phyloP scores from a whole-genome alignment of 1,284 basidiomycete genomes.

The Ustilago hordei region DNA sequence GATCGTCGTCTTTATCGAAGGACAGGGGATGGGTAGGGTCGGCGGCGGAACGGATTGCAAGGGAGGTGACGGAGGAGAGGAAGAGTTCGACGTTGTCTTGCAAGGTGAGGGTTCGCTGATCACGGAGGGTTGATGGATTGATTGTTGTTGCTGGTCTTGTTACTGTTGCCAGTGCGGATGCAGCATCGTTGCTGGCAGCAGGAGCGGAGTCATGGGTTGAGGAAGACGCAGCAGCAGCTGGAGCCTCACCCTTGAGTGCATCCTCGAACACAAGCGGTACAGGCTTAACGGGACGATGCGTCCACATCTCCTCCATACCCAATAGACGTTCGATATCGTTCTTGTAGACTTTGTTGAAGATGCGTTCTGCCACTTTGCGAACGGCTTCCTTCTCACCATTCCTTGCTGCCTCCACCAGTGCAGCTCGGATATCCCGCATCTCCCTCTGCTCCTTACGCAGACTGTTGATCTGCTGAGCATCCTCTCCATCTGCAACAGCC shows the following conservation, averaged over 20 bases:
- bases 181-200: background rate
- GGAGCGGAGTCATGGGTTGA: background rate
- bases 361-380: constrained; percentile 77
- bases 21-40: constrained; percentile 79
- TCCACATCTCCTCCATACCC: constrained; percentile 99
- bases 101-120: constrained; percentile 60
- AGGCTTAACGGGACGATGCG: constrained; percentile 80
- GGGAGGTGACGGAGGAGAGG: constrained; percentile 77
- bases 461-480: constrained; percentile 87
- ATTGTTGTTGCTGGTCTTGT: background rate
- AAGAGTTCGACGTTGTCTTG: constrained; percentile 62
- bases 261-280: constrained; percentile 86
- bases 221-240: background rate
- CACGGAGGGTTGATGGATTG: constrained; percentile 42
- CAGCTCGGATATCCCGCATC: constrained; percentile 81
- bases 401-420: constrained; percentile 64
- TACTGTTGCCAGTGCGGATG: background rate
- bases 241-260: constrained; percentile 61
- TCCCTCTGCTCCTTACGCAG: constrained; percentile 89
- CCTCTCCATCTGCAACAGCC: constrained; percentile 87
- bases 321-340: constrained; percentile 88
- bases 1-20: constrained; percentile 98
- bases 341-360: constrained; percentile 92
- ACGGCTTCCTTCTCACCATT: constrained; percentile 13
- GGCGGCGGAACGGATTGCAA: constrained; percentile 79